Conservation (phyloP, 2,329 filamentous ascomycete species). For the Phialophora chinensis region DNA sequence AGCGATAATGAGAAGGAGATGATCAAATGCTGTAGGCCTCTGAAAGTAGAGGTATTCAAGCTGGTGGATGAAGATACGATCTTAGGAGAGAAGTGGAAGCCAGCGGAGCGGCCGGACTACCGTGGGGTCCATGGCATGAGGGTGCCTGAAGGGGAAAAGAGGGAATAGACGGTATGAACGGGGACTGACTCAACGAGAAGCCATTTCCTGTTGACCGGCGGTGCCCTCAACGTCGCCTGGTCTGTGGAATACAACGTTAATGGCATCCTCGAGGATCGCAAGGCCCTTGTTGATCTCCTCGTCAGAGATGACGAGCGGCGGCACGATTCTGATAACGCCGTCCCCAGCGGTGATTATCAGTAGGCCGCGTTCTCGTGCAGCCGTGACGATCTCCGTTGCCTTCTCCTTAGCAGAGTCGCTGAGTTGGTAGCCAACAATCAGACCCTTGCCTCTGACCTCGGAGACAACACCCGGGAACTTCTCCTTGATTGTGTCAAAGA, state of each 20-base stretch:
- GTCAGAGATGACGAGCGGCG: slow-evolving; percentile 79
- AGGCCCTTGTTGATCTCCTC: slow-evolving; percentile 81
- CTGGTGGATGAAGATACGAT: slow-evolving; percentile 58
- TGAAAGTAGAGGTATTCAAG: slow-evolving; percentile 75
- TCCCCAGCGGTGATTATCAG: slow-evolving; percentile 90
- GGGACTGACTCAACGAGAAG: slow-evolving; percentile 19
- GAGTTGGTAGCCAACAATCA: slow-evolving; percentile 88
- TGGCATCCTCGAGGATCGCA: slow-evolving; percentile 73
- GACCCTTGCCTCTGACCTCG: slow-evolving; percentile 80
- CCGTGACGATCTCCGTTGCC: slow-evolving; percentile 70
- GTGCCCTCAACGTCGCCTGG: slow-evolving; percentile 47
- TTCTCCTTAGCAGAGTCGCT: slow-evolving; percentile 66
- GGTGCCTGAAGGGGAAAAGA: slow-evolving; percentile 50
- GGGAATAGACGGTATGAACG: slow-evolving; percentile 9
- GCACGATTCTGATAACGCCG: slow-evolving; percentile 91
- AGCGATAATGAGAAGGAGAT: slow-evolving; percentile 64
- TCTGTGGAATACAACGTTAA: slow-evolving; percentile 60
- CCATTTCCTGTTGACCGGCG: slow-evolving; percentile 54
- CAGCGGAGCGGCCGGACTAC: slow-evolving; percentile 66
- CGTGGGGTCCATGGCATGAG: slow-evolving; percentile 69
- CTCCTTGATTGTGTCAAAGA: slow-evolving; percentile 62
- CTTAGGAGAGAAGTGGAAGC: slow-evolving; percentile 66
- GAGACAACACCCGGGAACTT: slow-evolving; percentile 73
- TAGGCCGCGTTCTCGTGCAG: slow-evolving; percentile 83
- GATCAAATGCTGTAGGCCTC: slow-evolving; percentile 75